Conservation (phyloP, 805 yeast species). For the Barnettozyma sp. region DNA sequence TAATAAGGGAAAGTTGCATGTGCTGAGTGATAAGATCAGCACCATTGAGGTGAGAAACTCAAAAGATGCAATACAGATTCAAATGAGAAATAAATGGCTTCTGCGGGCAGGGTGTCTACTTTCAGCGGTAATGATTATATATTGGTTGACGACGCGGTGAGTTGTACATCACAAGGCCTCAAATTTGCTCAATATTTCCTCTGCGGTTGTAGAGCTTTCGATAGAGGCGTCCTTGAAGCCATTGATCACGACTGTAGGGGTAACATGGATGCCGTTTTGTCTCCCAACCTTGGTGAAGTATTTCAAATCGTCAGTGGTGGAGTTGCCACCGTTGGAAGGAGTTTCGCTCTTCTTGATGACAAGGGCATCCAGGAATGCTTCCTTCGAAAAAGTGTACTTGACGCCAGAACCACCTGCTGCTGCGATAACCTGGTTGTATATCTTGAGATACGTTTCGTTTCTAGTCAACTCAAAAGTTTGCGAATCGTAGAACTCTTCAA, state of each 20-base stretch:
- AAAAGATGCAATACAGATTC: neutral
- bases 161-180: slow-evolving; percentile 2
- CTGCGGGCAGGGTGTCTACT: neutral
- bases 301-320: slow-evolving; percentile 55
- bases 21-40: neutral
- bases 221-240: slow-evolving; percentile 55
- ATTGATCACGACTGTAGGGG: slow-evolving; percentile 70
- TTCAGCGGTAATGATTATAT: neutral
- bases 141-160: neutral
- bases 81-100: neutral
- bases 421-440: slow-evolving; percentile 46
- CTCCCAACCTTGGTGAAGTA: slow-evolving; percentile 67
- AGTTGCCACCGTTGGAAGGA: slow-evolving; percentile 51
- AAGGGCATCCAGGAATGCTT: slow-evolving; percentile 28
- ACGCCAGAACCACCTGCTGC: too few relatives aligned
- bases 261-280: slow-evolving; percentile 75
- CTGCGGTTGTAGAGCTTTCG: slow-evolving; percentile 54
- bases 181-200: slow-evolving; percentile 28
- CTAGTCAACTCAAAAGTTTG: slow-evolving; percentile 48
- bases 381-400: slow-evolving; percentile 18
- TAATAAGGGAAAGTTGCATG: neutral
- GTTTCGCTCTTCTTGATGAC: slow-evolving; percentile 21
- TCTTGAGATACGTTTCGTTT: slow-evolving; percentile 44
- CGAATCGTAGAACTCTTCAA: slow-evolving; percentile 53
- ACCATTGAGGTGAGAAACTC: neutral